These are phyloP conservation scores for Echinochloa phyllopogon DNA, from an alignment of 176 grass and related monocot genomes.

Conservation along the genomic window DNA sequence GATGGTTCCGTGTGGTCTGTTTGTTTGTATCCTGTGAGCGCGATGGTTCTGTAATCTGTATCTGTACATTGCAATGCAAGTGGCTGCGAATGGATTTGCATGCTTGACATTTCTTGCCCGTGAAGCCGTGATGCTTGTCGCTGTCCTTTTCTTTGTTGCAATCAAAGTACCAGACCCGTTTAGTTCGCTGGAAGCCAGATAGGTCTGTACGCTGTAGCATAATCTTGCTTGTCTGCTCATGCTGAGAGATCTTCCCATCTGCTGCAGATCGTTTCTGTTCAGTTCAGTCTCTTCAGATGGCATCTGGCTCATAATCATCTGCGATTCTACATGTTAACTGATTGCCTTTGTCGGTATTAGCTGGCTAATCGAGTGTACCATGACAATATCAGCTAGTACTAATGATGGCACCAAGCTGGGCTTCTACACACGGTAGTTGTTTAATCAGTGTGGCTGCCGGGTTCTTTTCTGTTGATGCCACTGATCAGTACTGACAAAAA, in stretches of 20 bases:
- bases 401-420: slow-evolving; percentile 9
- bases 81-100: background rate
- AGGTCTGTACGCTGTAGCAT: background rate
- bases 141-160: background rate
- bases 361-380: slow-evolving; percentile 3
- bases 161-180: background rate
- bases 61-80: background rate
- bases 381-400: background rate
- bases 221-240: background rate
- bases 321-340: background rate
- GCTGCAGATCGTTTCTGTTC: background rate
- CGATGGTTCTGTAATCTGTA: background rate
- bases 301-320: background rate
- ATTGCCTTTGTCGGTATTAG: slow-evolving; percentile 22
- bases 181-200: background rate
- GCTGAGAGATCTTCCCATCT: background rate
- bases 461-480: background rate
- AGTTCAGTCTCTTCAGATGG: background rate
- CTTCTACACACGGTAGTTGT: slow-evolving; percentile 12
- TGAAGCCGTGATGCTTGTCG: slow-evolving; percentile 4
- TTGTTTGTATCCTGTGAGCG: background rate
- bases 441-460: background rate
- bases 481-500: background rate
- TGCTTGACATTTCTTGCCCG: slow-evolving; percentile 5
- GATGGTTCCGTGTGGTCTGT: background rate